Evolutionary conservation across 1,284 basidiomycete genomes (phyloP).

Genomic region (Marasmius tenuissimus): DNA sequence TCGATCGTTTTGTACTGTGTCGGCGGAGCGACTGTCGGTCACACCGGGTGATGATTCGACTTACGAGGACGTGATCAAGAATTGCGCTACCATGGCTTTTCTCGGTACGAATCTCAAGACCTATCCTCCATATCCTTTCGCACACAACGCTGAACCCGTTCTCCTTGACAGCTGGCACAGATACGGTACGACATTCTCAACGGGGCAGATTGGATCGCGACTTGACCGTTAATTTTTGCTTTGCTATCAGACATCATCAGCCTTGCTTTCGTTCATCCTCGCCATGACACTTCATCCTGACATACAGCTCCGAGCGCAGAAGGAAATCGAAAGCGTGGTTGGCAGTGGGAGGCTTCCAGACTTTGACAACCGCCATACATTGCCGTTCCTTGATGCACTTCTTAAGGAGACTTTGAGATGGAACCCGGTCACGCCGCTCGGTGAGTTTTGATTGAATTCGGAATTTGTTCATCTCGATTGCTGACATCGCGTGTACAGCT

Average conservation of each 20-base stretch:
- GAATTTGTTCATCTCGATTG: neutral
- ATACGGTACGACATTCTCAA: neutral
- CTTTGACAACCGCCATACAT: slow-evolving; percentile 20
- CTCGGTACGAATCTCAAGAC: too few species aligned
- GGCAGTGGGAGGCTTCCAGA: slow-evolving; percentile 25
- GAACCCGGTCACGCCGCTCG: neutral
- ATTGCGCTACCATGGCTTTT: too few species aligned
- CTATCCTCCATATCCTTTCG: too few species aligned
- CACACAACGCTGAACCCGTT: too few species aligned
- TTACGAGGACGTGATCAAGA: too few species aligned
- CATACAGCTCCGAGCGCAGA: slow-evolving; percentile 20
- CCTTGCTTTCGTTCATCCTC: slow-evolving; percentile 16
- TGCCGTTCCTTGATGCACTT: slow-evolving; percentile 26
- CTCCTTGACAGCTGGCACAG: neutral
- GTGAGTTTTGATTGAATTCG: too few species aligned
- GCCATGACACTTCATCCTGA: slow-evolving; percentile 20
- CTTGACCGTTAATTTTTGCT: neutral
- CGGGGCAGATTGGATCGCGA: neutral
- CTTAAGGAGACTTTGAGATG: slow-evolving; percentile 9
- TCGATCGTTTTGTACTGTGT: too few species aligned
- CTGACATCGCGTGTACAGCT: neutral
- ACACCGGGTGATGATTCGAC: too few species aligned
- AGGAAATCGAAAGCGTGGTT: slow-evolving; percentile 27
- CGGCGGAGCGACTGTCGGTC: too few species aligned
- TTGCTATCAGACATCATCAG: slow-evolving; percentile 11